phyloP scores from a whole-genome alignment of 768 basidiomycete species.

The Boletus sensibilis region DNA sequence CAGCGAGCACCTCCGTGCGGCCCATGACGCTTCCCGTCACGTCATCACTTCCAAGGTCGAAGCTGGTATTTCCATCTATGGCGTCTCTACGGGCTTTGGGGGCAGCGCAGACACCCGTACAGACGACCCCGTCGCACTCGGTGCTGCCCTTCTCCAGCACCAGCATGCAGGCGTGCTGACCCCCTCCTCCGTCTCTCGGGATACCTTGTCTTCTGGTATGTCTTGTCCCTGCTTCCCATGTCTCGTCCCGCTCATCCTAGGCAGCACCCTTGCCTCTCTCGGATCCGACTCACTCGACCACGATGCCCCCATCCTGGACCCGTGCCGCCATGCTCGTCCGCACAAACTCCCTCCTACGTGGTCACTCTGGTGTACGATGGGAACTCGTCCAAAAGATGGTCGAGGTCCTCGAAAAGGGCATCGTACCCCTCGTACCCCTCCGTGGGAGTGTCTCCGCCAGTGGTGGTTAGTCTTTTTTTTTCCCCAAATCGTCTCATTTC shows the following conservation, averaged over 20 bases:
- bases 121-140: slow-evolving; percentile 67
- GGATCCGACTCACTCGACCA: slow-evolving; percentile 63
- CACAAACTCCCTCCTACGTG: slow-evolving; percentile 86
- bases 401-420: slow-evolving; percentile 63
- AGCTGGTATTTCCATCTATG: slow-evolving; percentile 71
- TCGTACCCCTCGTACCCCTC: slow-evolving; percentile 79
- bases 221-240: not conserved
- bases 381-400: slow-evolving; percentile 79
- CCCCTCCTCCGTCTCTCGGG: slow-evolving; percentile 45
- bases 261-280: slow-evolving; percentile 55
- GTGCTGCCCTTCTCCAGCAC: slow-evolving; percentile 81
- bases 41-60: slow-evolving; percentile 68
- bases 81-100: slow-evolving; percentile 83
- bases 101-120: slow-evolving; percentile 89
- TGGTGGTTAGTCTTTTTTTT: slow-evolving; percentile 52
- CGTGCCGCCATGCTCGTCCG: slow-evolving; percentile 84
- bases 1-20: slow-evolving; percentile 38
- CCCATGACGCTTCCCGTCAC: slow-evolving; percentile 60
- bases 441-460: slow-evolving; percentile 83
- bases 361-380: slow-evolving; percentile 84
- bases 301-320: slow-evolving; percentile 87
- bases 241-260: not conserved
- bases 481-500: not conserved
- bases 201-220: slow-evolving; percentile 3
- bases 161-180: slow-evolving; percentile 70